Base-by-base conservation (phyloP, 768 basidiomycete genomes). In the Albatrellus ellisii region DNA sequence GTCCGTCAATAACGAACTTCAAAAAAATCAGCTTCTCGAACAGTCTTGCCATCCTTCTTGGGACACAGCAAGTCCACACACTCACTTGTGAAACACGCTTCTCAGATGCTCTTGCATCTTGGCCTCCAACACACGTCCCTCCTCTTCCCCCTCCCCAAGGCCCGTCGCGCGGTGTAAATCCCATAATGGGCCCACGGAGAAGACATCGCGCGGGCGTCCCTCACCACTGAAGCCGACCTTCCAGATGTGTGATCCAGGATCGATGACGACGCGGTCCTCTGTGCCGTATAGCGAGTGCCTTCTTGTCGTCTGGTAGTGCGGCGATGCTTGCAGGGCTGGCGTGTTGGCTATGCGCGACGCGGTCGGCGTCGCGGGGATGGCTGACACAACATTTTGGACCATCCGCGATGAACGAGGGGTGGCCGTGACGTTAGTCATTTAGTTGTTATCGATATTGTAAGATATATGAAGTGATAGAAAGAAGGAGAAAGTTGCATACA, bases 151-250 rank as follows among this genome's bases (percentile, higher is more conserved):
- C 32, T 77, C 75, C 11, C 57, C 61, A 4, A 67, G 55, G 49
- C 77, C 72, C 10, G 64, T 54, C 2, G 78, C 70, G 26, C 77
- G 64, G 40, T 61, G 67, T 42, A 80, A 69, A 17, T 61, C 67
- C 82, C 85, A 87, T 21, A 86, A 53, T 0, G 73, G 56, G 32
- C 59, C 51, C 4, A 66, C 67, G 52, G 71, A 73, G 57, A 94
- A 85, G n/a, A 91, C 79, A 43, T 89, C 83, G 52, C 95, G 63
- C 7, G 95, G 91, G 45, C 77, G 71, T 4, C 90, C 79, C 64
- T 99, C 95, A 11, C 94, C 94, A 54, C 90, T 92, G 65, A 97
- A 98, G 2, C 95, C 95, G 9, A 92, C 87, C 63, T 92, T 95
- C 92, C 94, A 98, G 46, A 91, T 72, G 41, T 81, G 70, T 35